Conservation (phyloP, 495 filamentous ascomycete species). For the Chaetomium cochliodes region DNA sequence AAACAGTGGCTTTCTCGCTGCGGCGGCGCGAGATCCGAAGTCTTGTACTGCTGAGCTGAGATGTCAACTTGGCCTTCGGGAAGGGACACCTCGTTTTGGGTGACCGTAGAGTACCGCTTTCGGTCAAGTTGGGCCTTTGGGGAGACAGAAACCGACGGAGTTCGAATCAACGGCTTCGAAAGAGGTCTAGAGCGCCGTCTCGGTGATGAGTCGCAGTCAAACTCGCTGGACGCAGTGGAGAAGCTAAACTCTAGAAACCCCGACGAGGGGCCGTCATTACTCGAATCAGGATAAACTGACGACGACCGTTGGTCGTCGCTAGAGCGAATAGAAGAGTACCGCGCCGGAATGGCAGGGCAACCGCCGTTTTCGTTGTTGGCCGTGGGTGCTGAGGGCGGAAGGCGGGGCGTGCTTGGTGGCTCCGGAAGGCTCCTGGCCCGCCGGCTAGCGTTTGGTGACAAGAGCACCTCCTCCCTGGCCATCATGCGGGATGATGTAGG, state of each 20-base stretch:
- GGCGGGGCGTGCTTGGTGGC: constrained; percentile 24
- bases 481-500: constrained; percentile 49
- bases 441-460: constrained; percentile 26
- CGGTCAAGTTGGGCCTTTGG: constrained; percentile 24
- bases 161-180: constrained; percentile 19
- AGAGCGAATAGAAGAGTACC: constrained; percentile 22
- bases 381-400: background rate
- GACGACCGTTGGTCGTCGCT: constrained; percentile 1
- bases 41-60: constrained; percentile 24
- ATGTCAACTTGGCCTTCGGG: constrained; percentile 16
- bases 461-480: constrained; percentile 42
- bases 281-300: background rate
- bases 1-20: constrained; percentile 11
- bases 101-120: constrained; percentile 15
- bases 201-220: constrained; percentile 7
- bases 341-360: constrained; percentile 24
- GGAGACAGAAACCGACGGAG: constrained; percentile 24
- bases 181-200: constrained; percentile 22
- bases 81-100: background rate
- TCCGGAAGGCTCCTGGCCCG: constrained; percentile 45
- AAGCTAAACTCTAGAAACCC: constrained; percentile 33
- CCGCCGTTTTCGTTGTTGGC: background rate
- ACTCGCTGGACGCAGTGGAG: background rate
- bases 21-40: background rate
- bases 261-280: constrained; percentile 16